phyloP scores from a whole-genome alignment of 305 asterid species.

The Fraxinus greggii region DNA sequence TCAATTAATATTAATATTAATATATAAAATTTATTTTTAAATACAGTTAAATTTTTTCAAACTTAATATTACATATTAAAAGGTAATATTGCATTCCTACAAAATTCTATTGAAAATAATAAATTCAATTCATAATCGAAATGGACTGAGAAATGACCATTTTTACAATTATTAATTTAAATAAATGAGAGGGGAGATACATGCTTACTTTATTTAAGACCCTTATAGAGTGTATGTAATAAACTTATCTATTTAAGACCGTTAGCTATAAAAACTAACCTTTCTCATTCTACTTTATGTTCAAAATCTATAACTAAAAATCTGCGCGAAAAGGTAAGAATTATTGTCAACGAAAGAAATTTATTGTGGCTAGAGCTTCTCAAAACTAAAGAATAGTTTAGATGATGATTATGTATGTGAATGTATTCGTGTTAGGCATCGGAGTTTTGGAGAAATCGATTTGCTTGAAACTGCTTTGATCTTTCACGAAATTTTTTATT shows the following conservation, averaged over 20 bases:
- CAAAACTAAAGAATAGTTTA: too few species aligned
- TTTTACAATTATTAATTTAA: too few species aligned
- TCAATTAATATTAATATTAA: too few species aligned
- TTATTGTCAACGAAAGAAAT: not conserved
- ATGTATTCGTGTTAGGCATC: not conserved
- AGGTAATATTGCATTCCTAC: not conserved
- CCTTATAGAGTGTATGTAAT: too few species aligned
- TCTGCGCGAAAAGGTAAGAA: not conserved
- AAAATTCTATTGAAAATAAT: too few species aligned
- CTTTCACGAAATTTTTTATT: not conserved
- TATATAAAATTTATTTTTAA: too few species aligned
- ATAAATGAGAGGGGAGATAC: not conserved
- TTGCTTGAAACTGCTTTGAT: not conserved
- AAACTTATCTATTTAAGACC: not conserved
- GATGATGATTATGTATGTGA: not conserved
- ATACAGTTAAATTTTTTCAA: not conserved
- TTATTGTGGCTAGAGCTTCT: not conserved
- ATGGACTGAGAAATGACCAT: not conserved
- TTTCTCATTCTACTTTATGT: not conserved
- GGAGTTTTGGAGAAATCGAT: not conserved
- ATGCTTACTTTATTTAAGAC: not conserved
- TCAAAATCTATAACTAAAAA: not conserved
- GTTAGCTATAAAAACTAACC: not conserved
- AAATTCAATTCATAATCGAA: not conserved
- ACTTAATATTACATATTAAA: too few species aligned